phyloP scores from a whole-genome alignment of 495 filamentous ascomycete genomes.

The Penicillium canescens region DNA sequence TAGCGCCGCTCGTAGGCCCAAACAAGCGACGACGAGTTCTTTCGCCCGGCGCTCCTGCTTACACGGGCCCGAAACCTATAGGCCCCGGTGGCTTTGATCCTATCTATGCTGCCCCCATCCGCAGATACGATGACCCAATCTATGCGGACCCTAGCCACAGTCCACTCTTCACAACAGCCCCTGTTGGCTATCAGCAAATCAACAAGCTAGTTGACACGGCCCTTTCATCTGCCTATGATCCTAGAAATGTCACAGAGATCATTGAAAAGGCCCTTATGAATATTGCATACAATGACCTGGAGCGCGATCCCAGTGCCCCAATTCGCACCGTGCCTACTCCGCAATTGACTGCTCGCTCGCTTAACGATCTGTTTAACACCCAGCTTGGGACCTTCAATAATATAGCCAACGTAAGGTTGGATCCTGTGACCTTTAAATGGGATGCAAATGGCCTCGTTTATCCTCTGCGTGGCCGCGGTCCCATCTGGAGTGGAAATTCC shows the following conservation, averaged over 20 bases:
- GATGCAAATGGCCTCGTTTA: conserved; percentile 16
- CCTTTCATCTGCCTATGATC: neutral
- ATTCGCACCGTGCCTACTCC: conserved; percentile 4
- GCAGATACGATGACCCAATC: neutral
- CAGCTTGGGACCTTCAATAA: conserved; percentile 17
- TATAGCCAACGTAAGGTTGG: conserved; percentile 17
- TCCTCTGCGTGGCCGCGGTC: conserved; percentile 33
- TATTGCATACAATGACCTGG: conserved; percentile 29
- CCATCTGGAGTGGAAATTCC: conserved; percentile 23
- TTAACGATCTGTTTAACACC: conserved; percentile 14
- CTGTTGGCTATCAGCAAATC: neutral
- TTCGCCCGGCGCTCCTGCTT: conserved; percentile 5
- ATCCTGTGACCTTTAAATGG: conserved; percentile 7
- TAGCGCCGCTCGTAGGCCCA: neutral
- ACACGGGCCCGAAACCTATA: neutral
- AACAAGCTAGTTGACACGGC: neutral
- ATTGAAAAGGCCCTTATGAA: conserved; percentile 30
- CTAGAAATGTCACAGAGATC: conserved; percentile 15
- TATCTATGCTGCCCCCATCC: neutral
- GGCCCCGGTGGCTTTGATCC: neutral
- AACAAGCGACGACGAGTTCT: neutral
- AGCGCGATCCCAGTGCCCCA: conserved; percentile 27
- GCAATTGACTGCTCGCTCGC: conserved; percentile 11
- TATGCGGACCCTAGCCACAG: too few relatives aligned
- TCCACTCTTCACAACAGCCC: neutral